Base-by-base conservation (phyloP, 805 yeast genomes). In the Candida xyloterini region DNA sequence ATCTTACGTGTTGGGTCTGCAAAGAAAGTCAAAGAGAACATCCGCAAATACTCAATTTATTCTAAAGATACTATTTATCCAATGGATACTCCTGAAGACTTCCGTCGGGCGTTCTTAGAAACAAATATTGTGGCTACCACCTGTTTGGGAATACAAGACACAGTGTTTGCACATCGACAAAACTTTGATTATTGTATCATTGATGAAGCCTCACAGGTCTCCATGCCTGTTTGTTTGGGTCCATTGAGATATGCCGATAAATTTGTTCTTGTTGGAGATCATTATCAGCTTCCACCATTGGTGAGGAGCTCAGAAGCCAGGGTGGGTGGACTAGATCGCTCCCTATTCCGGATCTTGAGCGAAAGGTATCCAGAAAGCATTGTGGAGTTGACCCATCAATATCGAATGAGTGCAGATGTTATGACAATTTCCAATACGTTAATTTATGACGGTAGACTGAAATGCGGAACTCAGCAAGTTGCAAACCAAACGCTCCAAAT, bases 181-280 rank as follows among this genome's bases (percentile, higher is more conserved):
- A 70, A 66, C 11, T 93, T 93, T 61, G 99, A 93, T 55, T 91
- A 85, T 56, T 95, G 97, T 56, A 89, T 93, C 29, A 74, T 93
- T 30, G 99, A 93, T 60, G 99, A 93, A 60, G 98, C 98, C 0
- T 89, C 97, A 1, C 99, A 93, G 56, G 85, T 91, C 0, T 83
- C 97, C 0, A 71, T 91, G 71, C 99, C 99, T 0, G 72, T 86
- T 5, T 84, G 95, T 51, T 60, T 93, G 21, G 99, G 98, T 0
- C 98, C 99, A 0, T 60, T 93, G 33, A 62, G 89, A 23, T 76
- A 74, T 48, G 81, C 89, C 24, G 81, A 83, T 31, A 84, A 76
- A 59, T 93, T 91, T 57, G 73, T 93, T 1, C 70, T 93, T 44
- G 97, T 93, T n/a, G 99, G 99, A 8, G 99, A 93, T 58, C 98